Evolutionary conservation across 257 asterid species (phyloP).

Genomic region (Sherardia arvensis): DNA sequence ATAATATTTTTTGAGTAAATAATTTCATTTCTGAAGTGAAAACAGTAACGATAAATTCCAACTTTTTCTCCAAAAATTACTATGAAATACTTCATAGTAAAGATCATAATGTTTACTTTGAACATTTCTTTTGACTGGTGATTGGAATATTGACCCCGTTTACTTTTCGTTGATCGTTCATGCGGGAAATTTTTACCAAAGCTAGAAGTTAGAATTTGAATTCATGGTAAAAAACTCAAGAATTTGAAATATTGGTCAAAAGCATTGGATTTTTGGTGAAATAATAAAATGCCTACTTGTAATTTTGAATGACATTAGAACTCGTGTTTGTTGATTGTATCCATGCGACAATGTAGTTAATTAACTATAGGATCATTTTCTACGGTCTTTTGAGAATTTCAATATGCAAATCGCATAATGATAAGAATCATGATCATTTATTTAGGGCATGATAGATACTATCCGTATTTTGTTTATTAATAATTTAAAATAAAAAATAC

Average conservation of each 20-base stretch:
- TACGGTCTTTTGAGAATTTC: slow-evolving; percentile 10
- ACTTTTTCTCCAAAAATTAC: no score
- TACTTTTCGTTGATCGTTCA: neutral
- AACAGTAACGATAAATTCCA: no score
- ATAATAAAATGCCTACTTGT: neutral
- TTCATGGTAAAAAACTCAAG: neutral
- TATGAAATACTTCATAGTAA: no score
- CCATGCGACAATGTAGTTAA: slow-evolving; percentile 12
- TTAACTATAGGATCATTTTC: slow-evolving; percentile 4
- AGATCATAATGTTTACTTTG: no score
- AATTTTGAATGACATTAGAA: slow-evolving; percentile 10
- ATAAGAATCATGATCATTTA: no score
- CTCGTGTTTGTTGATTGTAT: slow-evolving; percentile 1
- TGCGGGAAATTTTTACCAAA: neutral
- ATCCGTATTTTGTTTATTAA: no score
- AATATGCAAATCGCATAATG: neutral
- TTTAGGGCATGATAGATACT: no score
- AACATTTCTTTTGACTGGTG: no score
- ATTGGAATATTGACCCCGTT: neutral
- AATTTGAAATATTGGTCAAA: neutral
- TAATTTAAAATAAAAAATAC: no score
- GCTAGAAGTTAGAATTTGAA: neutral
- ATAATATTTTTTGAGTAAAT: no score
- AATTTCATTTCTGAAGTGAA: no score
- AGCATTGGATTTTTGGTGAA: neutral